Base-by-base conservation (phyloP, 768 basidiomycete genomes). In the Suillus discolor region DNA sequence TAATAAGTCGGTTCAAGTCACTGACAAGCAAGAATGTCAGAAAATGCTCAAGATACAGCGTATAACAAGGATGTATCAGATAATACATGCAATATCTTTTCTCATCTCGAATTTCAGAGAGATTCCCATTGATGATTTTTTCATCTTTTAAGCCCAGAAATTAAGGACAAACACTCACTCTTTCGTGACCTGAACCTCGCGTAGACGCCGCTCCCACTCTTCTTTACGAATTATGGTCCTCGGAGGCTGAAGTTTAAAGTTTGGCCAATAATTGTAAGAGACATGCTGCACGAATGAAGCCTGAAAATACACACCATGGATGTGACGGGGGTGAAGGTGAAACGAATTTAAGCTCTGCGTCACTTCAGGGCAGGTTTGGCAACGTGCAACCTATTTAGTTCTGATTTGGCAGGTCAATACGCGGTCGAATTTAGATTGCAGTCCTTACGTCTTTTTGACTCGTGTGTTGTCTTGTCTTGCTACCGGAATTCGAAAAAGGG, bases 1-100 rank as follows among this genome's bases (percentile, higher is more conserved):
- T 96, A 54, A 99, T 89, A 28, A 99, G 86, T 4, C 90, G 87
- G 77, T 99, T 97, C 65, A 99, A 81, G 78, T 99, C 96, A 79
- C 97, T 99, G 72, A 61, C 63, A 65, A 65, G 66, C 71, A 66
- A 67, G 66, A 73, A 68, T 76, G 68, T 71, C 64, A 74, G 66
- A 31, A 60, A 53, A 54, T 67, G 15, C 65, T 62, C 47, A 54
- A 64, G 44, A 72, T 71, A 70, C 59, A 68, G 65, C 63, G 78
- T 20, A 28, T 20, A 72, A 76, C 73, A 76, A 73, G 28, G 57
- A 64, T 44, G 68, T 49, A 70, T 94, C 92, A 93, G 94, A 90
- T 92, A 92, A 91, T 91, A 89, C 88, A 93, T 93, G 88, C 89
- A 89, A 87, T 82, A 75, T 84, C 83, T 85, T 79, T 73, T 71